phyloP scores from a whole-genome alignment of 2,329 filamentous ascomycete species.

The Escovopsis sp. region DNA sequence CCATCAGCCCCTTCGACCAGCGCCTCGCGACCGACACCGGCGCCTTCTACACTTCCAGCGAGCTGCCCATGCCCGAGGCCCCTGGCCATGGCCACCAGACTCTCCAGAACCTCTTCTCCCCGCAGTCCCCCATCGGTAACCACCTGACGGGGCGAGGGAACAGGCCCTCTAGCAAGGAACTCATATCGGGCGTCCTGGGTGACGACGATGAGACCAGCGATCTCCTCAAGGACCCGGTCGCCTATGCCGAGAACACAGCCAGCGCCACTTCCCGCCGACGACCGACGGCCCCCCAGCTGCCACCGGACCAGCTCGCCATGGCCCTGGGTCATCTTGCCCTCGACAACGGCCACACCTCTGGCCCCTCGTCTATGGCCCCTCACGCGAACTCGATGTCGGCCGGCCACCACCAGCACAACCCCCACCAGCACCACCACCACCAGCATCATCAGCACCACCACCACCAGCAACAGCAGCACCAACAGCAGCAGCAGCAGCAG shows the following conservation, averaged over 20 bases:
- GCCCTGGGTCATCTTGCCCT: constrained; percentile 40
- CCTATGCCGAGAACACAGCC: constrained; percentile 49
- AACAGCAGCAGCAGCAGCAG: constrained; percentile 4
- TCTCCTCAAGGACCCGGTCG: constrained; percentile 57
- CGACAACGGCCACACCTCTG: constrained; percentile 41
- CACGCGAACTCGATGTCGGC: constrained; percentile 42
- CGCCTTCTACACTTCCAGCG: constrained; percentile 44
- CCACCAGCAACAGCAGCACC: constrained; percentile 7
- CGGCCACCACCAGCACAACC: constrained; percentile 3
- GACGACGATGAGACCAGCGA: constrained; percentile 57
- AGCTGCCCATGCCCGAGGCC: constrained; percentile 44
- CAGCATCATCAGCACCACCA: constrained; percentile 6
- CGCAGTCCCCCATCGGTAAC: constrained; percentile 59
- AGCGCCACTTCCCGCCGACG: constrained; percentile 36
- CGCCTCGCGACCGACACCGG: constrained; percentile 30
- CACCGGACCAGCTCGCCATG: constrained; percentile 49
- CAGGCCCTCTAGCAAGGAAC: constrained; percentile 50
- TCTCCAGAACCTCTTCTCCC: constrained; percentile 53
- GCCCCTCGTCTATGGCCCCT: constrained; percentile 38
- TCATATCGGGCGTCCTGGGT: constrained; percentile 53
- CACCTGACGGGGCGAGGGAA: constrained; percentile 43
- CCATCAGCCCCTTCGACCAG: constrained; percentile 13
- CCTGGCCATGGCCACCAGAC: constrained; percentile 20
- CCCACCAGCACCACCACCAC: constrained; percentile 5
- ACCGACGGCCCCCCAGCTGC: constrained; percentile 57